phyloP scores from a whole-genome alignment of 2,329 filamentous ascomycete genomes.

The Mycogone perniciosa region DNA sequence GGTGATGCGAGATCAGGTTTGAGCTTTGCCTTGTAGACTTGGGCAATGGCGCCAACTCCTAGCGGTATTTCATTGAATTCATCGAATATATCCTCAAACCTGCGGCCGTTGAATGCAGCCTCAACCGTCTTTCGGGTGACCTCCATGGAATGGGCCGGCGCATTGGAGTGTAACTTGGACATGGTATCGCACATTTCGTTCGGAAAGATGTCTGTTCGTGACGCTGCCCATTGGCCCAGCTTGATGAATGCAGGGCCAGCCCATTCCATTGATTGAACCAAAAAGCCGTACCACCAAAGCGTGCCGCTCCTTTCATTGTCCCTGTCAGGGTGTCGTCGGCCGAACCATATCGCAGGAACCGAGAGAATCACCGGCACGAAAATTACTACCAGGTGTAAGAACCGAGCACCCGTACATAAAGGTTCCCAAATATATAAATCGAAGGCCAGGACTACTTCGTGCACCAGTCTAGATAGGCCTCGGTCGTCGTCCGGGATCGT shows the following conservation, averaged over 20 bases:
- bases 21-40: slow-evolving; percentile 93
- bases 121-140: slow-evolving; percentile 73
- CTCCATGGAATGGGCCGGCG: slow-evolving; percentile 87
- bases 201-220: slow-evolving; percentile 92
- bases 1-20: slow-evolving; percentile 68
- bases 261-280: no score
- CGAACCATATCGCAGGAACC: slow-evolving; percentile 77
- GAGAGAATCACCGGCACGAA: slow-evolving; percentile 85
- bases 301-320: slow-evolving; percentile 76
- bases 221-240: slow-evolving; percentile 97
- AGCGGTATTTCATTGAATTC: slow-evolving; percentile 88
- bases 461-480: slow-evolving; percentile 51
- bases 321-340: slow-evolving; percentile 52
- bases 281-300: slow-evolving; percentile 74
- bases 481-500: slow-evolving; percentile 56
- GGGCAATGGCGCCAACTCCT: slow-evolving; percentile 91
- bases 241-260: slow-evolving; percentile 83
- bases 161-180: slow-evolving; percentile 91
- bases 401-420: slow-evolving; percentile 77
- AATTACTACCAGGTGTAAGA: slow-evolving; percentile 77
- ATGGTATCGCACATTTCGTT: slow-evolving; percentile 86
- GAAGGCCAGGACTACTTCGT: slow-evolving; percentile 58
- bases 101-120: slow-evolving; percentile 71
- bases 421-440: slow-evolving; percentile 78
- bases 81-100: slow-evolving; percentile 89